These are phyloP conservation scores for Entelexis sorbosivorans DNA, from an alignment of 1,139 yeast species.

Conservation along the genomic window DNA sequence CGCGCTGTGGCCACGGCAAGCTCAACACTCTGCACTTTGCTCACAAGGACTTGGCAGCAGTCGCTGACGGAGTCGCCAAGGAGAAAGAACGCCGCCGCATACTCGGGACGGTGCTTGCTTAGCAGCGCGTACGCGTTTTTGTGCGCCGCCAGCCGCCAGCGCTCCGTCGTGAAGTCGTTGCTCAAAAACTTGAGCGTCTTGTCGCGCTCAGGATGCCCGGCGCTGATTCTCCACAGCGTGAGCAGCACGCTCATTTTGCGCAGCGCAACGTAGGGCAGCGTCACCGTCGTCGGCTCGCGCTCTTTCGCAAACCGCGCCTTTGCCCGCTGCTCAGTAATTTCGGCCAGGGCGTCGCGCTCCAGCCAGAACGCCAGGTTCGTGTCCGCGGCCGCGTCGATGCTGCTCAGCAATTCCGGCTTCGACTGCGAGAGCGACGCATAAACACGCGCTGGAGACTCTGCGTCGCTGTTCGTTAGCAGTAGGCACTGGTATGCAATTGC, in stretches of 20 bases:
- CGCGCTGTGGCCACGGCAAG: slow-evolving; percentile 75
- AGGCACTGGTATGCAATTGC: slow-evolving; percentile 5
- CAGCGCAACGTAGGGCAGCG: slow-evolving; percentile 68
- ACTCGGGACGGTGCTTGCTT: slow-evolving; percentile 75
- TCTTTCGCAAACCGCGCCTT: slow-evolving; percentile 38
- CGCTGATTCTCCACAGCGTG: slow-evolving; percentile 73
- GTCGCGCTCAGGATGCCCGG: slow-evolving; percentile 67
- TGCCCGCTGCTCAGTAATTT: slow-evolving; percentile 57
- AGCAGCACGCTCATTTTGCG: slow-evolving; percentile 62
- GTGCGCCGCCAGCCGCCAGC: slow-evolving; percentile 82
- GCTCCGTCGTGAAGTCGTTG: slow-evolving; percentile 58
- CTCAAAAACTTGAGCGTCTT: slow-evolving; percentile 67
- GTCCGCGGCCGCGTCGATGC: not conserved
- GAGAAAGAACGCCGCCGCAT: slow-evolving; percentile 83
- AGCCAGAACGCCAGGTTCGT: slow-evolving; percentile 9
- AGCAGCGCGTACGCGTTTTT: slow-evolving; percentile 86
- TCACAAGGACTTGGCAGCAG: slow-evolving; percentile 60
- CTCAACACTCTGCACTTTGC: slow-evolving; percentile 53
- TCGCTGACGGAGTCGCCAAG: slow-evolving; percentile 71
- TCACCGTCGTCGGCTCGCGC: slow-evolving; percentile 64
- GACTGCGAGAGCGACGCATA: slow-evolving; percentile 15
- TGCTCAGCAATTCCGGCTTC: not conserved
- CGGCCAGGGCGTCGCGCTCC: slow-evolving; percentile 32
- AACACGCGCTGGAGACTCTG: not conserved
- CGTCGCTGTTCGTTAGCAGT: not conserved